Percentiles rank a stretch among this genome's conserved stretches.
Evolutionary conservation across 768 basidiomycete species (phyloP).

Genomic region (Russula foetens): DNA sequence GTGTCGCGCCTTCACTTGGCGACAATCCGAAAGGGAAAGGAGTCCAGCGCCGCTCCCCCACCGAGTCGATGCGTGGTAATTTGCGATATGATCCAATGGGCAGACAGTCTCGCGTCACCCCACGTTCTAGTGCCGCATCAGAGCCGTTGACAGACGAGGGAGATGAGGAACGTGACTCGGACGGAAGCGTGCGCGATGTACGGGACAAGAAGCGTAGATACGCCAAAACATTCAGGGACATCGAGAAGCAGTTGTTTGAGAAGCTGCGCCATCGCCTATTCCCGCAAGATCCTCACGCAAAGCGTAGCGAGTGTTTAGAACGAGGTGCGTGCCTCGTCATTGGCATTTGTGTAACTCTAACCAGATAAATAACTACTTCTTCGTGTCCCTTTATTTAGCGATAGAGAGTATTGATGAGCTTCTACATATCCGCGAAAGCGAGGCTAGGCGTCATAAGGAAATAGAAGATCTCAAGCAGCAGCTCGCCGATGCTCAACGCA

Average conservation of each 20-base stretch:
- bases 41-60: slow-evolving; percentile 7
- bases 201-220: slow-evolving; percentile 17
- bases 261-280: slow-evolving; percentile 15
- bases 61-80: slow-evolving; percentile 5
- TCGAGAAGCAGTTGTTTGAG: slow-evolving; percentile 16
- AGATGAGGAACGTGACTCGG: slow-evolving; percentile 19
- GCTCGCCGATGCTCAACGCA: slow-evolving; percentile 12
- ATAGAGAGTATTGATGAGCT: slow-evolving; percentile 18
- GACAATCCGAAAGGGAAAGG: slow-evolving; percentile 1
- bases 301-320: slow-evolving; percentile 18
- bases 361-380: not conserved
- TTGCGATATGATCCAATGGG: slow-evolving; percentile 11
- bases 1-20: not conserved
- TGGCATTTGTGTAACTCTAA: not conserved
- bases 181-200: slow-evolving; percentile 12
- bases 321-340: slow-evolving; percentile 1
- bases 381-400: not conserved
- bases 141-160: slow-evolving; percentile 12
- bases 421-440: not conserved
- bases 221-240: slow-evolving; percentile 16
- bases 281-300: slow-evolving; percentile 15
- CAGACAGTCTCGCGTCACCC: not conserved
- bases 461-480: slow-evolving; percentile 9
- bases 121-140: not conserved
- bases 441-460: slow-evolving; percentile 5